Conservation (phyloP, 225 moss, liverwort and hornwort species). For the Sphagnum tenellum region DNA sequence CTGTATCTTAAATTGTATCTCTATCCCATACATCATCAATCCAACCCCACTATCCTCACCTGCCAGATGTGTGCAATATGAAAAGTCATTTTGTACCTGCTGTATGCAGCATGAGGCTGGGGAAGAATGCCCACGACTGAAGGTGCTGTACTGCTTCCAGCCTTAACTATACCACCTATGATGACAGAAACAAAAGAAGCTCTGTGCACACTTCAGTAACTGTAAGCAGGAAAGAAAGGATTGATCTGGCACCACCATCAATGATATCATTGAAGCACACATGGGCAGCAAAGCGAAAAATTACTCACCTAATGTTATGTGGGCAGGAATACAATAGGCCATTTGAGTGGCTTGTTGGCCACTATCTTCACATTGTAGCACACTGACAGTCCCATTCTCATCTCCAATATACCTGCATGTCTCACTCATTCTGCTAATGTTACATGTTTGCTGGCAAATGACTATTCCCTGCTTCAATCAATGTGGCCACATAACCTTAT, state of each 20-base stretch:
- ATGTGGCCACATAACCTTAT: too few species aligned
- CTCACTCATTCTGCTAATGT: background rate
- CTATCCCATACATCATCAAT: too few species aligned
- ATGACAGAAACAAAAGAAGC: conserved; percentile 4
- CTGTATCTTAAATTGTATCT: too few species aligned
- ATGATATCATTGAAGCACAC: too few species aligned
- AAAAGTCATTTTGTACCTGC: conserved; percentile 41
- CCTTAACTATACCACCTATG: conserved; percentile 76
- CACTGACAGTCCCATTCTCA: conserved; percentile 63
- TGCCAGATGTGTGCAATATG: too few species aligned
- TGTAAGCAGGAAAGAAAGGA: background rate
- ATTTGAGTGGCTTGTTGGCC: conserved; percentile 49
- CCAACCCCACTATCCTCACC: too few species aligned
- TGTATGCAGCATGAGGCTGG: conserved; percentile 72
- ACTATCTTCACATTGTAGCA: conserved; percentile 57
- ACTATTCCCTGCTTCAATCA: too few species aligned
- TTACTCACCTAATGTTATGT: conserved; percentile 65
- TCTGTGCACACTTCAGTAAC: background rate
- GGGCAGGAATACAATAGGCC: conserved; percentile 79
- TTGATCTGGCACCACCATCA: background rate
- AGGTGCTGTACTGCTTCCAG: conserved; percentile 71
- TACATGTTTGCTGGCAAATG: too few species aligned
- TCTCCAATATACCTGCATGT: conserved; percentile 80
- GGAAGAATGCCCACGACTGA: conserved; percentile 81
- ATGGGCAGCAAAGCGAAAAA: too few species aligned